Evolutionary conservation across 1,284 basidiomycete genomes (phyloP).

Genomic region (Ceraceosorus guamensis): DNA sequence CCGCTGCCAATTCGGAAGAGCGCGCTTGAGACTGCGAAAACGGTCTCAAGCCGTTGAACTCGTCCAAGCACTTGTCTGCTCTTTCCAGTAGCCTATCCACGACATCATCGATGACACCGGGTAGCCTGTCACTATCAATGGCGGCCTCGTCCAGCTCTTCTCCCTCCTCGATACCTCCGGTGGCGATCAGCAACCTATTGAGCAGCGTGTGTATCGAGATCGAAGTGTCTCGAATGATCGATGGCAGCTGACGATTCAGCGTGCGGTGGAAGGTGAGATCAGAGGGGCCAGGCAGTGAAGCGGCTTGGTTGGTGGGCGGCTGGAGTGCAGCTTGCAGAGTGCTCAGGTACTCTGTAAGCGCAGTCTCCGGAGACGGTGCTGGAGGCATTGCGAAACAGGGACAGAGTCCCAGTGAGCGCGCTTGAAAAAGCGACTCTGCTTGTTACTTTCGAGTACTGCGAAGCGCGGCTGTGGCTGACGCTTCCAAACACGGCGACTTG

Average conservation of each 20-base stretch:
- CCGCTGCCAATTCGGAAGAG: constrained; percentile 12
- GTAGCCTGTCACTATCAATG: constrained; percentile 54
- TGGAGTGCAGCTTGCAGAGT: constrained; percentile 26
- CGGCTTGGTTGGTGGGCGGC: constrained; percentile 33
- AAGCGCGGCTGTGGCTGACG: no score
- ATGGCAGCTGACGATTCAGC: constrained; percentile 64
- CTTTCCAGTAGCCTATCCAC: constrained; percentile 79
- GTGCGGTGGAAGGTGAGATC: constrained; percentile 79
- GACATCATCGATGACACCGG: constrained; percentile 67
- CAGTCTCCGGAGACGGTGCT: no score
- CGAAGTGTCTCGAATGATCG: constrained; percentile 61
- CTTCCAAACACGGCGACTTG: no score
- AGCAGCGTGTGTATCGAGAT: constrained; percentile 52
- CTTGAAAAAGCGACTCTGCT: no score
- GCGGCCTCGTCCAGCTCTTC: constrained; percentile 49
- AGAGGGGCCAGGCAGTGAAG: constrained; percentile 49
- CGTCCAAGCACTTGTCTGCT: constrained; percentile 74
- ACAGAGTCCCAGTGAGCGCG: no score
- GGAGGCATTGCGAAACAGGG: no score
- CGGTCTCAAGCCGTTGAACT: constrained; percentile 60
- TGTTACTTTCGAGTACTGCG: no score
- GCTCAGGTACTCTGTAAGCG: no score
- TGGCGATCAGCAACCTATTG: constrained; percentile 44
- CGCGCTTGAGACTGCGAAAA: constrained; percentile 4
- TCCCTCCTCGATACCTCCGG: constrained; percentile 4